A percentile compares a stretch with the other conserved stretches of the same genome.
These are phyloP conservation scores for Zygnema cylindricum DNA, from an alignment of 139 green algal genomes.

Conservation along the genomic window DNA sequence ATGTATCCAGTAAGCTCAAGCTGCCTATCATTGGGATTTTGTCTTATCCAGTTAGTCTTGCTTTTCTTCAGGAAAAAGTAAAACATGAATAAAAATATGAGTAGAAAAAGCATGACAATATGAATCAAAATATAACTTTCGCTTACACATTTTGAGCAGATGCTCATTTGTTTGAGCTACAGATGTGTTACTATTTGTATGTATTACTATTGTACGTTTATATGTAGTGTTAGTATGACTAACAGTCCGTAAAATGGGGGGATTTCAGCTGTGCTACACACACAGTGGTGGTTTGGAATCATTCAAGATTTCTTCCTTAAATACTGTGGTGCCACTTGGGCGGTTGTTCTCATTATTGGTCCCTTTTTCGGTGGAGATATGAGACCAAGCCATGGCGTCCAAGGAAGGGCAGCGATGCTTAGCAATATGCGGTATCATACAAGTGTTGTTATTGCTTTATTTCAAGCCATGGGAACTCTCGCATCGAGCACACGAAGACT, in stretches of 20 bases:
- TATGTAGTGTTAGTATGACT: no score
- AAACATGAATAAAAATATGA: no score
- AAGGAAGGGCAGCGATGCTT: conserved; percentile 75
- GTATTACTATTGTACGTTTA: no score
- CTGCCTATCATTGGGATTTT: no score
- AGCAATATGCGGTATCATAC: conserved; percentile 85
- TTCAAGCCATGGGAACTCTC: conserved; percentile 73
- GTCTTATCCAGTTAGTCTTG: no score
- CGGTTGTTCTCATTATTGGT: conserved; percentile 83
- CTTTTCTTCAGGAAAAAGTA: no score
- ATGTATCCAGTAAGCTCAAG: background rate
- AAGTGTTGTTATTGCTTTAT: conserved; percentile 76
- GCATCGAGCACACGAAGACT: conserved; percentile 44
- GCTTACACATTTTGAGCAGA: no score
- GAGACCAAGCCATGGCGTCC: conserved; percentile 63
- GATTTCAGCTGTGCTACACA: conserved; percentile 60
- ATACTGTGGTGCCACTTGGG: conserved; percentile 79
- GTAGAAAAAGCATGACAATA: no score
- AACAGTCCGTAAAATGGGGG: no score
- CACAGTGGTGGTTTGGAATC: conserved; percentile 77
- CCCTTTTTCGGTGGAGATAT: conserved; percentile 78
- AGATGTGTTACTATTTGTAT: no score
- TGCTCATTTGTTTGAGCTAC: no score
- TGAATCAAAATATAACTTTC: no score
- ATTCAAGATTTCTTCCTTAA: conserved; percentile 82